phyloP scores from a whole-genome alignment of 140 eudicot genomes.

The Flaveria floridana region DNA sequence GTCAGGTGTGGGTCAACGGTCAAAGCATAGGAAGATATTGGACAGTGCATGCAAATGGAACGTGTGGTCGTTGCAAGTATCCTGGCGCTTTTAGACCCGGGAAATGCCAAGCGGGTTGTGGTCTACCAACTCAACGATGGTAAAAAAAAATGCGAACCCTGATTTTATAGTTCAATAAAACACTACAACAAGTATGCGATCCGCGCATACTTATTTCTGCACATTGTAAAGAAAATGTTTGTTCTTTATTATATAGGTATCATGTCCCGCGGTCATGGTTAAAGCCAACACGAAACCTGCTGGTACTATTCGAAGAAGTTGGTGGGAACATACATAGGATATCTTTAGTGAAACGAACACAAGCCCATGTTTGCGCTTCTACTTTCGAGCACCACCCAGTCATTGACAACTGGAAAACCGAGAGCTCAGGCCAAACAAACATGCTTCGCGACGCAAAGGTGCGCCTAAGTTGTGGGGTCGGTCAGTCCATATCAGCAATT shows the following conservation, averaged over 20 bases:
- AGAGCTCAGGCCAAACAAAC: constrained; percentile 41
- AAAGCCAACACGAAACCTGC: constrained; percentile 54
- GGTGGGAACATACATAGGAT: constrained; percentile 84
- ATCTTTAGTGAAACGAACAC: constrained; percentile 60
- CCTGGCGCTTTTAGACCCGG: constrained; percentile 60
- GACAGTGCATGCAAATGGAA: constrained; percentile 69
- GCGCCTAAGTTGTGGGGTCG: constrained; percentile 55
- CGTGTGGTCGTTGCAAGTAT: constrained; percentile 62
- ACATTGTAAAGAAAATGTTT: background rate
- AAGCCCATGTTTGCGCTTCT: constrained; percentile 51
- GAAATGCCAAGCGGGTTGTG: constrained; percentile 82
- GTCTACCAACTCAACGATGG: constrained; percentile 86
- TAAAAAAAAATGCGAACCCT: constrained; percentile 23
- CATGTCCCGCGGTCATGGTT: constrained; percentile 94
- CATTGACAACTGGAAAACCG: constrained; percentile 51
- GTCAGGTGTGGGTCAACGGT: constrained; percentile 91
- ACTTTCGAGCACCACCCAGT: constrained; percentile 64
- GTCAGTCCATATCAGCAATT: constrained; percentile 61
- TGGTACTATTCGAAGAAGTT: constrained; percentile 77
- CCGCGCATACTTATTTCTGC: background rate
- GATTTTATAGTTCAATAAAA: background rate
- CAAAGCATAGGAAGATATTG: constrained; percentile 94
- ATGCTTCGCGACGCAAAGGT: constrained; percentile 54
- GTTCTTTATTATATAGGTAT: constrained; percentile 57
- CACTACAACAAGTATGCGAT: background rate